These are phyloP conservation scores for Petunia axillaris DNA, from an alignment of 257 asterid species.

Conservation along the genomic window DNA sequence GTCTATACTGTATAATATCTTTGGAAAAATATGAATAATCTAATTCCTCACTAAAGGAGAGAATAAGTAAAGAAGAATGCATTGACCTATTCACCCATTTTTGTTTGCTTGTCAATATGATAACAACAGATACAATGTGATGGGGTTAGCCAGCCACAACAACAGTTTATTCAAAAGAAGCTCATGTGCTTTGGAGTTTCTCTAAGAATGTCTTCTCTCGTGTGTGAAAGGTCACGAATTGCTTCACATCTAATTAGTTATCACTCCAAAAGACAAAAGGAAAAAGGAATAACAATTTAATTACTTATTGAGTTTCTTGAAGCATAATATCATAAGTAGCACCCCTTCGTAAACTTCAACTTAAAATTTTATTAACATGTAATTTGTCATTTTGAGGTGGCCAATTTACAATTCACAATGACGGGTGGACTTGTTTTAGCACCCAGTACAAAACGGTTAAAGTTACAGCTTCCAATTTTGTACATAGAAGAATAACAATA, in stretches of 20 bases:
- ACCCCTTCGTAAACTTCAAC: not conserved
- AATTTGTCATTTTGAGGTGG: not conserved
- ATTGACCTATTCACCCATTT: slow-evolving; percentile 53
- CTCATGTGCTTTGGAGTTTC: slow-evolving; percentile 15
- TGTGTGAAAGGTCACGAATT: slow-evolving; percentile 41
- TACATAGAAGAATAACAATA: slow-evolving; percentile 38
- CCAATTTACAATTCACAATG: slow-evolving; percentile 9
- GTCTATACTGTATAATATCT: slow-evolving; percentile 12
- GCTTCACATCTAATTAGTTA: slow-evolving; percentile 32
- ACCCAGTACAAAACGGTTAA: not conserved
- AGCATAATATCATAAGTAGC: not conserved
- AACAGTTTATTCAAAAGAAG: slow-evolving; percentile 6
- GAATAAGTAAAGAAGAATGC: slow-evolving; percentile 37
- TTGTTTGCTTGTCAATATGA: slow-evolving; percentile 38
- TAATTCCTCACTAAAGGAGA: slow-evolving; percentile 21
- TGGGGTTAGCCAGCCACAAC: slow-evolving; percentile 36
- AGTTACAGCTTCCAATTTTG: slow-evolving; percentile 28
- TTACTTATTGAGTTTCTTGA: too few species aligned
- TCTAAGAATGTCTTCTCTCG: slow-evolving; percentile 43
- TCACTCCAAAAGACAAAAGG: not conserved
- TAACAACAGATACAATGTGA: slow-evolving; percentile 13
- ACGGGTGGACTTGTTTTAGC: not conserved
- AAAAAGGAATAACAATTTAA: too few species aligned
- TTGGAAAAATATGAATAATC: slow-evolving; percentile 10
- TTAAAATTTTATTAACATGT: slow-evolving; percentile 16